A percentile compares a stretch with the other conserved stretches of the same genome.
phyloP scores from a whole-genome alignment of 1,284 basidiomycete species.

The Austroboletus novae-zelandiae region DNA sequence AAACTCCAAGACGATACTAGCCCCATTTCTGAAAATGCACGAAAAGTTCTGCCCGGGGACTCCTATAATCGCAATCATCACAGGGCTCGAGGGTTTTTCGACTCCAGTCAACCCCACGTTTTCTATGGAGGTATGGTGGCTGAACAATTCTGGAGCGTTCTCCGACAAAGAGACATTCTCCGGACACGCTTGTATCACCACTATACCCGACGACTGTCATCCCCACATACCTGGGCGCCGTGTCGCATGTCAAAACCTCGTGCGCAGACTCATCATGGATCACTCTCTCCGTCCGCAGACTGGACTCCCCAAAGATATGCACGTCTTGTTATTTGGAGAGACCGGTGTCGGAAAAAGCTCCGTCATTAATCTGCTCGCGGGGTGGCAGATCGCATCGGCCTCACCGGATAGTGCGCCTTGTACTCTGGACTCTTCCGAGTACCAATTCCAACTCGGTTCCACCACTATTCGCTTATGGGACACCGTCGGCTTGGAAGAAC shows the following conservation, averaged over 20 bases:
- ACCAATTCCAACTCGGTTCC: slow-evolving; percentile 22
- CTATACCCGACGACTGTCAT: slow-evolving; percentile 24
- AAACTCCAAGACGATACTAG: slow-evolving; percentile 16
- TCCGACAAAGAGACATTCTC: slow-evolving; percentile 19
- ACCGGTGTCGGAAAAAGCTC: slow-evolving; percentile 36
- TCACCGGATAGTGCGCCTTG: slow-evolving; percentile 29
- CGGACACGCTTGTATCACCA: slow-evolving; percentile 21
- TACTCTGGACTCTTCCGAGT: slow-evolving; percentile 25
- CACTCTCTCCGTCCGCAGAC: slow-evolving; percentile 17
- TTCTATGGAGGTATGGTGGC: slow-evolving; percentile 35
- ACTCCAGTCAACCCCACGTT: slow-evolving; percentile 6
- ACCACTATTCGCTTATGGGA: slow-evolving; percentile 29
- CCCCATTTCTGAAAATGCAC: slow-evolving; percentile 19
- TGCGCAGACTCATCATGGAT: slow-evolving; percentile 17
- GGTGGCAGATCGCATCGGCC: slow-evolving; percentile 19
- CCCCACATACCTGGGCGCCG: slow-evolving; percentile 20
- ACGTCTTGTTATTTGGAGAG: slow-evolving; percentile 30
- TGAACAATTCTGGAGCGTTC: slow-evolving; percentile 14
- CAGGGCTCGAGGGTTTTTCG: slow-evolving; percentile 28
- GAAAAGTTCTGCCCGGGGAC: slow-evolving; percentile 15
- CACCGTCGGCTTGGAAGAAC: slow-evolving; percentile 32
- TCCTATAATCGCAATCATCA: slow-evolving; percentile 31
- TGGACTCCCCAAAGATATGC: slow-evolving; percentile 24
- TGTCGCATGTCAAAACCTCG: slow-evolving; percentile 14
- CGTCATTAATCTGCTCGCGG: slow-evolving; percentile 31